Evolutionary conservation across 306 rosid species (phyloP), one percentile per base, ranked within the genome.

Genomic region (Cicer chorassanicum): DNA sequence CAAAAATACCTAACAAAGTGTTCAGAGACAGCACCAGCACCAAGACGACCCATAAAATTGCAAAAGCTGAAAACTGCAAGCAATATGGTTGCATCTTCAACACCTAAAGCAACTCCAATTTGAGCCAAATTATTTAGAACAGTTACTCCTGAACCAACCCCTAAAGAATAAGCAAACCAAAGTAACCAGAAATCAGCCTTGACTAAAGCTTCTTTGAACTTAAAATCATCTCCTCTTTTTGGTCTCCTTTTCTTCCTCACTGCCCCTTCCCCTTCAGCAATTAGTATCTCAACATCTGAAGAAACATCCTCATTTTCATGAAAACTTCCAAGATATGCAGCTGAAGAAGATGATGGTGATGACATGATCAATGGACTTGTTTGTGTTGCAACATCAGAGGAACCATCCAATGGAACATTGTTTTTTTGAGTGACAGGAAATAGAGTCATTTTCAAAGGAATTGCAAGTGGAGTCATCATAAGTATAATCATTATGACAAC

Each of bases 131-230:
- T 93, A 72, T 93, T 93, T 62, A 93, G 92, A 66, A 89, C 90
- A 1, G 98, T 91, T 41, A 93, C 78, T 51, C 98, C 97, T 0
- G 97, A 55, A 50, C 97, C 96, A 45, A 84, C 92, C 43, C 90
- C 97, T 9, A 93, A 78, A 80, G 89, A 91, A 73, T 84, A 91
- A 62, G 81, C 68, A 85, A 87, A 73, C 96, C 97, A 91, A 70
- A 89, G 92, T 75, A 93, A 86, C 98, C 98, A 93, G 76, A 93
- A 93, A 81, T 93, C 98, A 46, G 96, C 96, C 85, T 91, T 93
- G 75, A 89, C n/a, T 6, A 93, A 15, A 14, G 88, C 97, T 77
- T 93, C 92, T 4, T 50, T 72, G 55, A 91, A 56, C 82, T 74
- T 87, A 85, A 93, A 93, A 88, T 93, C 98, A 75, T 93, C 98